Percentiles rank a stretch among this genome's conserved stretches.
These are phyloP conservation scores for Lachnellula hyalina DNA, from an alignment of 2,329 filamentous ascomycete species.

Conservation along the genomic window DNA sequence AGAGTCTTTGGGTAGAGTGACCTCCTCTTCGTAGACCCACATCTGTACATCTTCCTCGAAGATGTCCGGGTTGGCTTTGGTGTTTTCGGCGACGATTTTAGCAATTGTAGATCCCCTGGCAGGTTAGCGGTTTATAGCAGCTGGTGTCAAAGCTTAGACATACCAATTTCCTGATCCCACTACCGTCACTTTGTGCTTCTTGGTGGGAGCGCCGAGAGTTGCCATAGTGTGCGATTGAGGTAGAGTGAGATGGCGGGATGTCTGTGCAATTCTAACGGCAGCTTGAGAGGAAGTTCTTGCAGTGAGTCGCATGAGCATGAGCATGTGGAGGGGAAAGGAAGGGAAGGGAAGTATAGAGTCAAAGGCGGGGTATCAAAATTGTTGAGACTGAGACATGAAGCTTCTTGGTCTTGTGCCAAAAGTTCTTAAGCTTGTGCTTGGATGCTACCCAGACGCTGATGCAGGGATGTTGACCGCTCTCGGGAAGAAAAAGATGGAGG, in stretches of 20 bases:
- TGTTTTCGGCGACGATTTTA: conserved; percentile 95
- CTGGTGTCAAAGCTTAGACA: conserved; percentile 16
- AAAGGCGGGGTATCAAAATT: not conserved
- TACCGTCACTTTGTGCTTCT: conserved; percentile 88
- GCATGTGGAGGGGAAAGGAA: conserved; percentile 12
- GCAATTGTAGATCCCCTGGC: conserved; percentile 89
- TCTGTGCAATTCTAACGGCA: conserved; percentile 17
- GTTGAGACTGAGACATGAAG: not conserved
- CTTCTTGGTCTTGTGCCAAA: conserved; percentile 14
- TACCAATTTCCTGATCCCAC: conserved; percentile 97
- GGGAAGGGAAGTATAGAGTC: not conserved
- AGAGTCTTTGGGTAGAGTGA: conserved; percentile 66
- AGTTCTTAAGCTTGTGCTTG: not conserved
- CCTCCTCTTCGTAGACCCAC: conserved; percentile 97
- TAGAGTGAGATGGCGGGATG: conserved; percentile 15
- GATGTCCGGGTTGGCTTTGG: conserved; percentile 66
- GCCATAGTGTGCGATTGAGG: conserved; percentile 29
- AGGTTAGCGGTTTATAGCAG: conserved; percentile 6
- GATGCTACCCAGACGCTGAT: conserved; percentile 3
- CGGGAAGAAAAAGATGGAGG: not conserved
- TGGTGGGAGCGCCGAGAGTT: conserved; percentile 44
- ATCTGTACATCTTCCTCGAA: conserved; percentile 92
- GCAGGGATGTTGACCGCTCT: conserved; percentile 9
- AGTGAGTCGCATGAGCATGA: conserved; percentile 20
- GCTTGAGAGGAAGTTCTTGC: conserved; percentile 16